Base-by-base conservation (phyloP, 331 rosid genomes). In the Malus hybrid region DNA sequence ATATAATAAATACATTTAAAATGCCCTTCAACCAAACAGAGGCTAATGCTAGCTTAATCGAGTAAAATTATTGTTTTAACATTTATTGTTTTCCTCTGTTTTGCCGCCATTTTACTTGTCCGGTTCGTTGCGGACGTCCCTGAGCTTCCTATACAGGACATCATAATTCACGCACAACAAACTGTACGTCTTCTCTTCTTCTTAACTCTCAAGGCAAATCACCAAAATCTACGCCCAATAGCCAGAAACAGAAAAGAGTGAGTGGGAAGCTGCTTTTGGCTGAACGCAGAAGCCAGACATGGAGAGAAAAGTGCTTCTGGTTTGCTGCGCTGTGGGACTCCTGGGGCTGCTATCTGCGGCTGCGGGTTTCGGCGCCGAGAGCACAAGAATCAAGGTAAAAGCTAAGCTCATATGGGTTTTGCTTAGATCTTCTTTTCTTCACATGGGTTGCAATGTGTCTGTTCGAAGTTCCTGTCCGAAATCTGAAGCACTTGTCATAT, bases 351-450 rank as follows among this genome's bases (percentile, higher is more conserved):
- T 91, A 48, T 72, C 96, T 9, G 93, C 86, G 72, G 93, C 93
- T 28, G 83, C 96, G 61, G 90, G 93, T 29, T 90, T 93, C 74
- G 94, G 52, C 79, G 98, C 97, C 0, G 98, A 93, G 81, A 93
- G 62, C 1, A 93, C 94, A 2, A 80, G 94, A 76, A 84, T 88
- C 72, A 91, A 91, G 98, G 98, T 91, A n/a, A 14, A 74, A 24
- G 4, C 54, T 29, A 9, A 64, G 31, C 12, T 57, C 9, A 28
- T 18, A 6, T 65, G 74, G 74, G 81, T 46, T 72, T 52, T 72
- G 24, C 24, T 71, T 46, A 52, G 68, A 66, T 54, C 28, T 60
- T 77, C 27, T n/a, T 66, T 20, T 27, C 33, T 36, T 13, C 50
- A 59, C 62, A 6, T 70, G 77, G 80, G 64, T 28, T 52, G 16